Evolutionary conservation across 495 filamentous ascomycete genomes (phyloP), one percentile per base, ranked within the genome.

Genomic region (Trichoderma gamsii): DNA sequence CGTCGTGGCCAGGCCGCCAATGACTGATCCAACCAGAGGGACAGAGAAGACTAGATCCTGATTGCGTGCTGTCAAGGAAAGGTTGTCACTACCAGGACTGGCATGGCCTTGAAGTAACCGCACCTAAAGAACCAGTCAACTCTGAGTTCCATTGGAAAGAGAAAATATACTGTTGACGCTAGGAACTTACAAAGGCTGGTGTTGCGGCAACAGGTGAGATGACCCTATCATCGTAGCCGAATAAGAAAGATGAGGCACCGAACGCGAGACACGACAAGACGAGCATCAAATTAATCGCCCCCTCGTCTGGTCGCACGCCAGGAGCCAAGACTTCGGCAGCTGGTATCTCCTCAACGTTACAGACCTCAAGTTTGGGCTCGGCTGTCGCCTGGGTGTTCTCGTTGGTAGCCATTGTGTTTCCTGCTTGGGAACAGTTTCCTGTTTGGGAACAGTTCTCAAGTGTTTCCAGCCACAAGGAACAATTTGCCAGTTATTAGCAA

Each of bases 1-100:
- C 15, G 63, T 32, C n/a, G 63, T 41, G 16, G 41, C 32, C 3
- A 65, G 35, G 35, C 29, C 41, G n/a, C 63, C 63, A 15, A 65
- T 38, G 63, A 41, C 63, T 12, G 23, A 18, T n/a, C 63, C 63
- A 13, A 65, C 63, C 11, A 65, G 63, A 38, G 32, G 43, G 41
- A 44, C 64, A 46, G 43, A 46, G 43, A 46, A 46, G 18, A 46
- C 43, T 4, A 46, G 43, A 18, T 46, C 43, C 43, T 46, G 43
- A 18, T 46, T 46, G 43, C 43, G 43, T 18, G 43, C 43, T 16
- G 43, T 46, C 13, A 46, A 11, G 43, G 43, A 15, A 46, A 46
- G 18, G 2, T 46, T 18, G 1, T 6, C 6, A 4, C 12, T 46
- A 11, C 2, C 12, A 15, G 43, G 43, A 11, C 18, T 4, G 18